These are phyloP conservation scores for Fusarium sp. DNA, from an alignment of 2,329 filamentous ascomycete species.

Conservation along the genomic window DNA sequence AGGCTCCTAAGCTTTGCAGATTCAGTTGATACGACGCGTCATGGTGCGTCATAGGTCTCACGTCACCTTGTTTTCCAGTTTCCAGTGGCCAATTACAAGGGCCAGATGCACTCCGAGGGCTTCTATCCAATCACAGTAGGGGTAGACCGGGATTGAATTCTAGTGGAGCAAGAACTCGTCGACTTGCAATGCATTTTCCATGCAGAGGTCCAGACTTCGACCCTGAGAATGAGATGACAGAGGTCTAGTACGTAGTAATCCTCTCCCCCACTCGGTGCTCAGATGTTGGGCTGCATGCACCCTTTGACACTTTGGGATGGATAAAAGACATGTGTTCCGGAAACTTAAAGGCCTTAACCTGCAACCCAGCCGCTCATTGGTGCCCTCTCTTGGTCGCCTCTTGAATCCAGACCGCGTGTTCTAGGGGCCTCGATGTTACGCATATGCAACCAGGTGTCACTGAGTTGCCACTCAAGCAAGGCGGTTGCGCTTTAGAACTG, in stretches of 20 bases:
- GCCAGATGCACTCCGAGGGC: not conserved
- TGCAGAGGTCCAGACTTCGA: too few relatives aligned
- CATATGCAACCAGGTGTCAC: too few relatives aligned
- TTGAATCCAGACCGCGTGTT: not conserved
- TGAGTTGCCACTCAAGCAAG: too few relatives aligned
- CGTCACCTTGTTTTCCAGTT: not conserved
- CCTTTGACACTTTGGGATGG: not conserved
- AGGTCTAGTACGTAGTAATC: too few relatives aligned
- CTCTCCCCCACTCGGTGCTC: too few relatives aligned
- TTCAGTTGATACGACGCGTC: not conserved
- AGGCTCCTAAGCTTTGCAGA: not conserved
- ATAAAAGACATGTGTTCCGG: not conserved
- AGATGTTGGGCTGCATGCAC: not conserved
- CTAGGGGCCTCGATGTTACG: too few relatives aligned
- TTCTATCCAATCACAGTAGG: not conserved
- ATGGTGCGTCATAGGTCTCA: not conserved
- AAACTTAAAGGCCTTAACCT: not conserved
- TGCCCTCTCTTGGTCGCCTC: not conserved
- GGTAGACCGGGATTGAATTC: not conserved
- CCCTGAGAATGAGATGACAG: too few relatives aligned
- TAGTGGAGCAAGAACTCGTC: not conserved
- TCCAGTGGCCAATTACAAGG: not conserved
- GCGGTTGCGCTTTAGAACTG: too few relatives aligned
- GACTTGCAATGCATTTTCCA: not conserved
- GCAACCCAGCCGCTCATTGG: not conserved